Conservation (phyloP, 768 basidiomycete genomes). For the Agrocybe pediades region DNA sequence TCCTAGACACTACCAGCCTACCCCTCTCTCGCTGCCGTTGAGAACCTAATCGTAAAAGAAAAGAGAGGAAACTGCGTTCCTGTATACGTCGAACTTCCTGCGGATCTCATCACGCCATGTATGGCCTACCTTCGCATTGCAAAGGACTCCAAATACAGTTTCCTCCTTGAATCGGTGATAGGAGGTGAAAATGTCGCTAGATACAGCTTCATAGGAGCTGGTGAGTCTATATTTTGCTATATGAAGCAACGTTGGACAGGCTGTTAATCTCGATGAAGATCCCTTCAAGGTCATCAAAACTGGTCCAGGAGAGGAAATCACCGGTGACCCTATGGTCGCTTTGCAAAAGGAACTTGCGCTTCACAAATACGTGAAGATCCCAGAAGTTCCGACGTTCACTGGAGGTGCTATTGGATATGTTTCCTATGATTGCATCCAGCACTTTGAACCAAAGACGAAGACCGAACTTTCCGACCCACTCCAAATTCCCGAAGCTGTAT, state of each 20-base stretch:
- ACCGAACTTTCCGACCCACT: slow-evolving; percentile 74
- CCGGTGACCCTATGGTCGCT: slow-evolving; percentile 84
- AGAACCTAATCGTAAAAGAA: slow-evolving; percentile 76
- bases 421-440: slow-evolving; percentile 92
- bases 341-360: slow-evolving; percentile 85
- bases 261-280: slow-evolving; percentile 49
- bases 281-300: slow-evolving; percentile 91
- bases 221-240: slow-evolving; percentile 43
- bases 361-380: slow-evolving; percentile 90
- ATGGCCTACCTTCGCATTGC: slow-evolving; percentile 94
- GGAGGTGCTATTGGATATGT: slow-evolving; percentile 99
- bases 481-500: slow-evolving; percentile 91
- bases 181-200: slow-evolving; percentile 90
- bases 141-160: slow-evolving; percentile 92
- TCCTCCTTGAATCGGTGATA: slow-evolving; percentile 90
- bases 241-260: background rate
- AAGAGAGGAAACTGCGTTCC: slow-evolving; percentile 92
- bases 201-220: slow-evolving; percentile 95
- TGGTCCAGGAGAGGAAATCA: slow-evolving; percentile 78
- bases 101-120: slow-evolving; percentile 95
- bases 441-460: slow-evolving; percentile 95
- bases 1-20: slow-evolving; percentile 63
- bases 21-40: slow-evolving; percentile 75
- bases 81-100: slow-evolving; percentile 89
- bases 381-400: slow-evolving; percentile 91